These are phyloP conservation scores for Juglanconis oblonga DNA, from an alignment of 2,329 filamentous ascomycete species.

Conservation along the genomic window DNA sequence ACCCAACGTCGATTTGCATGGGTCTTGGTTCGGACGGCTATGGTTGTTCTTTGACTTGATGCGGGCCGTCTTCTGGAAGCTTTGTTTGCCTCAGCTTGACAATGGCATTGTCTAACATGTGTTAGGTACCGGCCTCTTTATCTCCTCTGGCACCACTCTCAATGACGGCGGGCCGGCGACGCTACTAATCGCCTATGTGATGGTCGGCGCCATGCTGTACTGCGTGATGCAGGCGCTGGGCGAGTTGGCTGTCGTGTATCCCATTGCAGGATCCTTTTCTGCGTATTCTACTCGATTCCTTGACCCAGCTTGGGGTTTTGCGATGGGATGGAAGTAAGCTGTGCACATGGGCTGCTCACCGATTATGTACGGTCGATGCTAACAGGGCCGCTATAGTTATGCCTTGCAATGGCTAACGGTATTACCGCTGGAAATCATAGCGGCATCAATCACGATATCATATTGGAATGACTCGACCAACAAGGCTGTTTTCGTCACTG, in stretches of 20 bases:
- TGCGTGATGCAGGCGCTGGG: constrained; percentile 89
- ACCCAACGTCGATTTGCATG: not conserved
- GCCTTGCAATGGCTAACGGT: constrained; percentile 84
- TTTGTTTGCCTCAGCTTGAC: not conserved
- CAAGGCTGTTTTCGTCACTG: constrained; percentile 73
- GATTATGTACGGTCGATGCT: not conserved
- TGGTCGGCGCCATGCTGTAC: constrained; percentile 85
- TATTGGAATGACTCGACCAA: constrained; percentile 70
- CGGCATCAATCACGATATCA: constrained; percentile 77
- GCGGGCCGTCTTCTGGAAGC: not conserved
- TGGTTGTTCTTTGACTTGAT: not conserved
- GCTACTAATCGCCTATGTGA: constrained; percentile 70
- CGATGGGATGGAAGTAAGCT: constrained; percentile 87
- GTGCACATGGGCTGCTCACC: not conserved
- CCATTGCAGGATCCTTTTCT: constrained; percentile 87
- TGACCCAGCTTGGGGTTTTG: constrained; percentile 91
- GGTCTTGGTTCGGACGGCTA: not conserved
- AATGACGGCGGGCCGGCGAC: constrained; percentile 74
- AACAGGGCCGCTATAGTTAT: constrained; percentile 51
- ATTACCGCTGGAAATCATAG: constrained; percentile 81
- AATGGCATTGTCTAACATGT: not conserved
- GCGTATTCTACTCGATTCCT: constrained; percentile 89
- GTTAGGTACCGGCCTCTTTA: constrained; percentile 79
- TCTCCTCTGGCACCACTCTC: constrained; percentile 73
- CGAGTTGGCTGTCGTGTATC: constrained; percentile 86